Evolutionary conservation across 169 alveolate species (phyloP), one percentile per base, ranked within the genome.

Genomic region (Cyclospora cayetanensis): DNA sequence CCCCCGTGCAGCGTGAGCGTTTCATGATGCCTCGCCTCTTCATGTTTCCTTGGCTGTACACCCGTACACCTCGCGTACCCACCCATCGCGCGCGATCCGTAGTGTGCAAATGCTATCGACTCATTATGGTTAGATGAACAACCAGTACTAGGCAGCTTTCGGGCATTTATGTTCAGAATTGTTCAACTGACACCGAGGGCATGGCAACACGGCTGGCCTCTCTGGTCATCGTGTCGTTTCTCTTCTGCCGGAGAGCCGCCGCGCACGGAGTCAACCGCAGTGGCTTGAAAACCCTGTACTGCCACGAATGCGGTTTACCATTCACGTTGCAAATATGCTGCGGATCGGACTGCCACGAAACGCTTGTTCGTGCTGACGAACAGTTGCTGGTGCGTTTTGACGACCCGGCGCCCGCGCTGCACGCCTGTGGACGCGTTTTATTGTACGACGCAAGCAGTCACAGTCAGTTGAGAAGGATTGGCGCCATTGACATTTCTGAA

Each of bases 231-330:
- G 22, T 27, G 15, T 20, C 37, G 50, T 35, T 18, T 4, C 41
- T 5, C 80, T n/a, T 66, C n/a, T n/a, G 50, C 55, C n/a, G 83
- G 34, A 5, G 29, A 15, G 83, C 52, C 9, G 53, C 55, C 27
- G 83, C 53, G n/a, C 83, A 70, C 53, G 83, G 83, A 4, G 34
- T 70, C 1, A 70, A 70, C 52, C 5, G 83, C 27, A 70, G 83
- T 20, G 31, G 31, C 4, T 4, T 70, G 31, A 2, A 29, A 2
- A 70, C 83, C 12, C 83, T 70, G 31, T 70, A 34, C 53, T 70
- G 83, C 53, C 50, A 35, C 0, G 83, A 70, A 1, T 70, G 83
- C 31, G 15, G 9, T 9, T 20, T 70, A 9, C 83, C 83, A 0
- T 29, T 70, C 31, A 70, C 27, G 15, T 70, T 70, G 37, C 31